These are phyloP conservation scores for Sparassis latifolia DNA, from an alignment of 1,284 basidiomycete genomes.

Conservation along the genomic window DNA sequence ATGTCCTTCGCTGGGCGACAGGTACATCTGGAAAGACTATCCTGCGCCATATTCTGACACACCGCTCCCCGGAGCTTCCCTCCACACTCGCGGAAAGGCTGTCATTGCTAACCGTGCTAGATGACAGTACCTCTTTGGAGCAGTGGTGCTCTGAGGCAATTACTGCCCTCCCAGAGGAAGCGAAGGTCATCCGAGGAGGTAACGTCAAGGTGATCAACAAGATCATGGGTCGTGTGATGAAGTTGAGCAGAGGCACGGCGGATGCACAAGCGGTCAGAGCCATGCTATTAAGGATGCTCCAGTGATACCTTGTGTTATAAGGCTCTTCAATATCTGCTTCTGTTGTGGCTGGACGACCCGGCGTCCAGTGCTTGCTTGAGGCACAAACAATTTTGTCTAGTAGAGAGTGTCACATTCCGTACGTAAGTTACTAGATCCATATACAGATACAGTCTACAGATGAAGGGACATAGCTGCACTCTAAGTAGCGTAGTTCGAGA, in stretches of 20 bases:
- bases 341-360: no score
- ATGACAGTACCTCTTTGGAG: slow-evolving; percentile 34
- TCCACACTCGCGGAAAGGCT: slow-evolving; percentile 43
- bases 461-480: no score
- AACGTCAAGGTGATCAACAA: slow-evolving; percentile 82
- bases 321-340: no score
- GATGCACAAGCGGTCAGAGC: slow-evolving; percentile 52
- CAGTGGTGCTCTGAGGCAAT: slow-evolving; percentile 62
- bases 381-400: no score
- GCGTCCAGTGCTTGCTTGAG: no score
- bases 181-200: slow-evolving; percentile 63
- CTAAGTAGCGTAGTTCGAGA: no score
- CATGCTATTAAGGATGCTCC: slow-evolving; percentile 40
- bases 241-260: slow-evolving; percentile 70
- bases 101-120: slow-evolving; percentile 36
- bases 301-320: neutral
- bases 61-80: slow-evolving; percentile 33
- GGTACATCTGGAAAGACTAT: slow-evolving; percentile 70
- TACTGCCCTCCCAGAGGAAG: slow-evolving; percentile 63
- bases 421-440: no score
- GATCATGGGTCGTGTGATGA: slow-evolving; percentile 89
- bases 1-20: slow-evolving; percentile 14
- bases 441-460: no score
- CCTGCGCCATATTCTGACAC: slow-evolving; percentile 54
- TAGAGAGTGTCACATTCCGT: no score